Conservation (phyloP, 2,329 filamentous ascomycete genomes). For the Tolypocladium pustulatum region DNA sequence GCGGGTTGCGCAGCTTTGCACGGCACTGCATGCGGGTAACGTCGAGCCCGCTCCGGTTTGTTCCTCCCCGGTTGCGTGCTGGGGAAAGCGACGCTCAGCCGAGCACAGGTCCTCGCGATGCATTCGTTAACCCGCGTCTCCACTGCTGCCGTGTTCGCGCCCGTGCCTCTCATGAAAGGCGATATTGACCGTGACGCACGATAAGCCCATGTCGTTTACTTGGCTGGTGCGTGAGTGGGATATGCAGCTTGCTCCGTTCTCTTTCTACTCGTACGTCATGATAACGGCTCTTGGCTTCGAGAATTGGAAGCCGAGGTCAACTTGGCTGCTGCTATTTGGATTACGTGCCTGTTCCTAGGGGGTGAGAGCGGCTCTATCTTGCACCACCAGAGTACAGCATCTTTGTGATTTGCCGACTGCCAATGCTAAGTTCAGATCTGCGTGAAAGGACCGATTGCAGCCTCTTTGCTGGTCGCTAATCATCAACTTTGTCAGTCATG, state of each 20-base stretch:
- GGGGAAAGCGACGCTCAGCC: background rate
- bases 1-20: background rate
- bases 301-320: background rate
- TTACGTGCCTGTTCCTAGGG: background rate
- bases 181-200: background rate
- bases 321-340: background rate
- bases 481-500: background rate
- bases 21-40: too few relatives aligned
- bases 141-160: background rate
- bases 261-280: background rate
- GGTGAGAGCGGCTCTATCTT: background rate
- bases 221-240: background rate
- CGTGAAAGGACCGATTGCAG: background rate
- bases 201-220: background rate
- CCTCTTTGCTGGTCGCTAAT: background rate
- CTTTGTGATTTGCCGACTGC: background rate
- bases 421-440: background rate
- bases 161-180: background rate
- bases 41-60: background rate
- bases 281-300: background rate
- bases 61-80: background rate
- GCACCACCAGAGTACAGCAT: background rate
- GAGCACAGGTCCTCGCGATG: too few relatives aligned
- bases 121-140: too few relatives aligned
- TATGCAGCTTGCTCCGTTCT: background rate